Evolutionary conservation across 345 rosid species (phyloP).

Genomic region (Ceriops tagal): DNA sequence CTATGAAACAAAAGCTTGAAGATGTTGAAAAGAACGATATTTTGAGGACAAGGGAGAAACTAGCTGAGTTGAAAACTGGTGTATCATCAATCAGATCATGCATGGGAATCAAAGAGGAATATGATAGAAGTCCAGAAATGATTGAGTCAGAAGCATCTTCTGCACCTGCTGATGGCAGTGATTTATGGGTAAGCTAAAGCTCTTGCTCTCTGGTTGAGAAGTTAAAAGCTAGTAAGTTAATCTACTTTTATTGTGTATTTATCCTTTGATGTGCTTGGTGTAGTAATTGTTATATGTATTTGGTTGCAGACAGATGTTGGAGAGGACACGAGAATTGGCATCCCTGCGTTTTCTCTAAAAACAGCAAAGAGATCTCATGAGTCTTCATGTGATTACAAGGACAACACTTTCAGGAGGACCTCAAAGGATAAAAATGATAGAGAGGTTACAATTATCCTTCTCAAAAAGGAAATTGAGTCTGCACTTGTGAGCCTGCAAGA

Average conservation of each 20-base stretch:
- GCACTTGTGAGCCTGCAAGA: conserved; percentile 72
- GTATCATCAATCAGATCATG: conserved; percentile 56
- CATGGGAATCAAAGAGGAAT: conserved; percentile 39
- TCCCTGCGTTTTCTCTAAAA: conserved; percentile 27
- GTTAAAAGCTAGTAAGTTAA: conserved; percentile 5
- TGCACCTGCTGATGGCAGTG: conserved; percentile 19
- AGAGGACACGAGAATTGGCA: conserved; percentile 32
- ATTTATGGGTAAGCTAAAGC: conserved; percentile 54
- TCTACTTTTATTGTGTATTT: conserved; percentile 19
- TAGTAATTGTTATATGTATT: conserved; percentile 19
- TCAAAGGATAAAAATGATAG: conserved; percentile 34
- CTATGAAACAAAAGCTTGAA: conserved; percentile 51
- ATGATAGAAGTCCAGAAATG: conserved; percentile 29
- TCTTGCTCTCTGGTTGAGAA: conserved; percentile 16
- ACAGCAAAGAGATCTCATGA: conserved; percentile 17
- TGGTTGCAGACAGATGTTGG: conserved; percentile 46
- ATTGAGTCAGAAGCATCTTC: conserved; percentile 25
- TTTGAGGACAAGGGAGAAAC: conserved; percentile 49
- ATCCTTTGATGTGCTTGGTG: conserved; percentile 19
- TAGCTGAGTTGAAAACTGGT: conserved; percentile 58
- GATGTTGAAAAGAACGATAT: conserved; percentile 55
- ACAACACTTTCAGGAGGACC: conserved; percentile 21
- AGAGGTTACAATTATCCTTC: conserved; percentile 55
- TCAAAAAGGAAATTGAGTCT: conserved; percentile 71
- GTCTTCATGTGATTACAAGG: conserved; percentile 21